A percentile compares a stretch with the other conserved stretches of the same genome.
These are phyloP conservation scores for Scheffersomyces insectosa DNA, from an alignment of 1,139 yeast genomes.

Conservation along the genomic window DNA sequence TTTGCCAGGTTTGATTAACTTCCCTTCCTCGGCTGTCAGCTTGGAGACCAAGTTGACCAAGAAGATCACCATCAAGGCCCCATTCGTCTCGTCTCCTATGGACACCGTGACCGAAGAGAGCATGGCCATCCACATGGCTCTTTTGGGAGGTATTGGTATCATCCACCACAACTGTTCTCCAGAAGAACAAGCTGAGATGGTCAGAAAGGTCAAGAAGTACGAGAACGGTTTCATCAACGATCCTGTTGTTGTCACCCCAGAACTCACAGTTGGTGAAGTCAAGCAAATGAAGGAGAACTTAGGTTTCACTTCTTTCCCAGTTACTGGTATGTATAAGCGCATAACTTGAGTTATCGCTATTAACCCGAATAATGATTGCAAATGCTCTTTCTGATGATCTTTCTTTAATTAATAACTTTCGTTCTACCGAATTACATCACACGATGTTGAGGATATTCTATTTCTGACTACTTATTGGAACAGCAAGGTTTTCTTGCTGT, in stretches of 20 bases:
- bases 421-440: conserved; percentile 98
- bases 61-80: conserved; percentile 87
- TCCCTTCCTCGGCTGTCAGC: conserved; percentile 75
- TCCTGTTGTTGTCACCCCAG: conserved; percentile 83
- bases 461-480: conserved; percentile 35
- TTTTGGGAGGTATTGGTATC: conserved; percentile 98
- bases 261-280: conserved; percentile 77
- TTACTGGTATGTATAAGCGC: conserved; percentile 82
- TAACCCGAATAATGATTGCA: conserved; percentile 1
- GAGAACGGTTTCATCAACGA: conserved; percentile 97
- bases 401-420: conserved; percentile 77
- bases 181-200: conserved; percentile 99
- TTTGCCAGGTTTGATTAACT: conserved; percentile 91
- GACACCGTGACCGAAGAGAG: conserved; percentile 97
- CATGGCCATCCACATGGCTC: conserved; percentile 99
- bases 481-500: neutral
- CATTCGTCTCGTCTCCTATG: conserved; percentile 98
- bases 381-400: conserved; percentile 58
- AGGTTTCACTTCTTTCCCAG: conserved; percentile 98
- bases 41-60: conserved; percentile 87
- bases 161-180: conserved; percentile 96
- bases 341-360: neutral
- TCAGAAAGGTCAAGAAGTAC: conserved; percentile 89
- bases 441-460: conserved; percentile 91
- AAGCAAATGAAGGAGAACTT: conserved; percentile 65